These are phyloP conservation scores for Kwoniella heveanensis DNA, from an alignment of 768 basidiomycete species.

Conservation along the genomic window DNA sequence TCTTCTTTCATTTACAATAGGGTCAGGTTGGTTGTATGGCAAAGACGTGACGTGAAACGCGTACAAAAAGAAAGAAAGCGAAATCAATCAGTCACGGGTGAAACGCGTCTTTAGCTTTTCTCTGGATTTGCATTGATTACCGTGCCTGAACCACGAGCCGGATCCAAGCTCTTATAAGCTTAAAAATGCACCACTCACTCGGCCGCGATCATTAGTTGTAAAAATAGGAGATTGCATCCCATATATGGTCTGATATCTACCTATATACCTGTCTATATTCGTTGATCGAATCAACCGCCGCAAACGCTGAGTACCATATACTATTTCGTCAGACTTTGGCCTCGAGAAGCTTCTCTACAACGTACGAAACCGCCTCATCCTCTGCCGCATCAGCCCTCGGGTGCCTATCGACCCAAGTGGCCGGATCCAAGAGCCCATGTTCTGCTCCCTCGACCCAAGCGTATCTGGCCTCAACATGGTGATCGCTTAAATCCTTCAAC, in stretches of 20 bases:
- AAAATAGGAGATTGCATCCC: too few relatives aligned
- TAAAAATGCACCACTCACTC: neutral
- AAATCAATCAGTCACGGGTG: neutral
- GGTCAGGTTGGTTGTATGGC: neutral
- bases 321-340: too few relatives aligned
- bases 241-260: too few relatives aligned
- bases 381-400: neutral
- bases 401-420: neutral
- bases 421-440: constrained; percentile 14
- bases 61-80: neutral
- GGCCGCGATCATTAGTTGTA: too few relatives aligned
- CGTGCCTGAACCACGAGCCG: neutral
- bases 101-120: neutral
- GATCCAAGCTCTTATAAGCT: neutral
- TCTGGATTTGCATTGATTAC: too few relatives aligned
- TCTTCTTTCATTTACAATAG: neutral
- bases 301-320: too few relatives aligned
- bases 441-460: constrained; percentile 17
- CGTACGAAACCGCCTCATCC: neutral
- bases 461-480: neutral
- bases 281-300: too few relatives aligned
- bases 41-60: neutral
- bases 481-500: neutral
- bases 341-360: neutral
- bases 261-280: too few relatives aligned